These are phyloP conservation scores for Cetraspora pellucida DNA, from an alignment of 192 early-diverging fungal species.

Conservation along the genomic window DNA sequence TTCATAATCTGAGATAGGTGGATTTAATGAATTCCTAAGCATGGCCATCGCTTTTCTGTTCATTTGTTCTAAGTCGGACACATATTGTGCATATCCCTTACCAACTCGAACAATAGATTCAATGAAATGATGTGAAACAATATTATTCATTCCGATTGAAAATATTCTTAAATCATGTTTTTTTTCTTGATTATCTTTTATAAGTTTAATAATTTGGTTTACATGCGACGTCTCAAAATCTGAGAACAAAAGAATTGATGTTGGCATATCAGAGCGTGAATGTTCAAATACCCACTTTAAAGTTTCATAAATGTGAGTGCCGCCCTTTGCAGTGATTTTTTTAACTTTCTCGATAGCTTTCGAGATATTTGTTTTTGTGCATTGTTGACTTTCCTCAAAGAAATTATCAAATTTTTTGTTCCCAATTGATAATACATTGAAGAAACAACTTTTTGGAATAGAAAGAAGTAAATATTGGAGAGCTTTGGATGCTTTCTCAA, in stretches of 20 bases:
- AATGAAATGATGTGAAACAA: constrained; percentile 55
- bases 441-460: constrained; percentile 43
- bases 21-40: constrained; percentile 51
- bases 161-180: constrained; percentile 45
- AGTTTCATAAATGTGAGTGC: constrained; percentile 51
- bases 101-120: constrained; percentile 53
- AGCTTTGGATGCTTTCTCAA: constrained; percentile 40
- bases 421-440: constrained; percentile 48
- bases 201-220: constrained; percentile 39
- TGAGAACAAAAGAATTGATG: constrained; percentile 47
- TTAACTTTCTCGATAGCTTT: constrained; percentile 37
- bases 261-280: constrained; percentile 43
- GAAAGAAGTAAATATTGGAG: constrained; percentile 52
- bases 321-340: constrained; percentile 41
- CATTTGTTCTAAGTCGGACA: constrained; percentile 50
- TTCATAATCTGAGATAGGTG: constrained; percentile 49
- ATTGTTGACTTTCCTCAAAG: constrained; percentile 35
- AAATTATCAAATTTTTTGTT: constrained; percentile 42
- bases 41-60: constrained; percentile 57
- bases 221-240: constrained; percentile 55
- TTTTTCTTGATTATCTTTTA: constrained; percentile 22
- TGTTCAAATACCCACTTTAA: constrained; percentile 40
- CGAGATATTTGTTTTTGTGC: constrained; percentile 43
- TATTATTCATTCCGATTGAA: constrained; percentile 50
- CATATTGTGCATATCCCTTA: constrained; percentile 52